phyloP scores from a whole-genome alignment of 2,329 filamentous ascomycete species.

The Fusarium cyanostomum region DNA sequence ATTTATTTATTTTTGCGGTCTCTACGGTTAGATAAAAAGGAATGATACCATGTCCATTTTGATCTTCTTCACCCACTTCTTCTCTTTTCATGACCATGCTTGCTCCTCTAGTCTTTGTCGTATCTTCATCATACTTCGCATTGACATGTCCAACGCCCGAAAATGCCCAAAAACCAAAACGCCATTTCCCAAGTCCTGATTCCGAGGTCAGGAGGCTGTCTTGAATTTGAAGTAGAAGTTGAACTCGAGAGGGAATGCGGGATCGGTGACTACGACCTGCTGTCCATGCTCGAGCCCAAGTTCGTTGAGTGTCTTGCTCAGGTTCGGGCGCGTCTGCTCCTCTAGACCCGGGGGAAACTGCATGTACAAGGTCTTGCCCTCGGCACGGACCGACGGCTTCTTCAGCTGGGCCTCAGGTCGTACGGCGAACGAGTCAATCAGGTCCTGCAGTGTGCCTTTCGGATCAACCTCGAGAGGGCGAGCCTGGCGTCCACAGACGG shows the following conservation, averaged over 20 bases:
- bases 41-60: slow-evolving; percentile 49
- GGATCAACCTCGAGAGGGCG: slow-evolving; percentile 78
- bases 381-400: slow-evolving; percentile 83
- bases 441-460: slow-evolving; percentile 78
- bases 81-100: slow-evolving; percentile 39
- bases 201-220: slow-evolving; percentile 19
- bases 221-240: slow-evolving; percentile 64
- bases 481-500: slow-evolving; percentile 87
- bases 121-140: slow-evolving; percentile 9
- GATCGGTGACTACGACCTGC: slow-evolving; percentile 91
- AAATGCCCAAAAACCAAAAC: slow-evolving; percentile 39
- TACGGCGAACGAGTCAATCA: slow-evolving; percentile 84
- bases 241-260: slow-evolving; percentile 81
- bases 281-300: slow-evolving; percentile 79
- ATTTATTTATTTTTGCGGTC: slow-evolving; percentile 33
- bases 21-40: slow-evolving; percentile 46
- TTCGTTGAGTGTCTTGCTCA: slow-evolving; percentile 79
- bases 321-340: slow-evolving; percentile 83
- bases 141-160: slow-evolving; percentile 42
- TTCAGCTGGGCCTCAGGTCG: slow-evolving; percentile 92
- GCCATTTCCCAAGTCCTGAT: slow-evolving; percentile 17
- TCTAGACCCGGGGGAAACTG: slow-evolving; percentile 83
- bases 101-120: slow-evolving; percentile 42
- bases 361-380: slow-evolving; percentile 90
- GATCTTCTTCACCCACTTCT: slow-evolving; percentile 17